Base-by-base conservation (phyloP, 768 basidiomycete genomes). In the Butyriboletus loyo region DNA sequence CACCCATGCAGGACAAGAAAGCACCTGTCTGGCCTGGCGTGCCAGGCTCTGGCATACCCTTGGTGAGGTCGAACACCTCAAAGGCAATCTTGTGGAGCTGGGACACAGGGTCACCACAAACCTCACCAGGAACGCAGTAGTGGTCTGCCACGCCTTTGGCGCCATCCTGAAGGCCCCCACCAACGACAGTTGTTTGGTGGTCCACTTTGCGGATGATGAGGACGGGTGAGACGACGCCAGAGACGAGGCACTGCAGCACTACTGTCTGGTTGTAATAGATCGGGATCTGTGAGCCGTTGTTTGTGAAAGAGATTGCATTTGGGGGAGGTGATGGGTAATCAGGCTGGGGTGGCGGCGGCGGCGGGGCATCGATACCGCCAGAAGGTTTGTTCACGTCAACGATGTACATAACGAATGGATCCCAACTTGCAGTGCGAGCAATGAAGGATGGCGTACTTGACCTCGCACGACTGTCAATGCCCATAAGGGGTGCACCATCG, bases 261-360 rank as follows among this genome's bases (percentile, higher is more conserved):
- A 98, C 89, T 1, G 92, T 94, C 69, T 95, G 90, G 66, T 98
- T 98, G 78, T 98, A 98, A 71, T 94, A 92, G 52, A 98, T 86
- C 17, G 93, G 87, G 42, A 92, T 92, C 63, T 88, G 88, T 4
- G 86, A 85, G 1, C 89, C 87, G 58, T 89, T 89, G 68, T 85
- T 86, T 37, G 85, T 85, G 70, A 90, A 89, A 6, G 89, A 76
- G 45, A 96, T 92, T 6, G 91, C 92, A 58, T 94, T 93, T 13
- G 92, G 88, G 24, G 95, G 92, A 30, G 91, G 90, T 0, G 88
- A 87, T 7, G 96, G 96, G 68, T 92, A 98, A 58, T 92, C 93
- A 1, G 87, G 83, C 49, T 92, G 88, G 1, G 85, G 88, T 4
- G 90, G 87, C 15, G 89, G 89, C 0, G 88, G 87, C 5, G 87